Evolutionary conservation across 2,329 filamentous ascomycete species (phyloP).

Genomic region (Aphanoascus verrucosus): DNA sequence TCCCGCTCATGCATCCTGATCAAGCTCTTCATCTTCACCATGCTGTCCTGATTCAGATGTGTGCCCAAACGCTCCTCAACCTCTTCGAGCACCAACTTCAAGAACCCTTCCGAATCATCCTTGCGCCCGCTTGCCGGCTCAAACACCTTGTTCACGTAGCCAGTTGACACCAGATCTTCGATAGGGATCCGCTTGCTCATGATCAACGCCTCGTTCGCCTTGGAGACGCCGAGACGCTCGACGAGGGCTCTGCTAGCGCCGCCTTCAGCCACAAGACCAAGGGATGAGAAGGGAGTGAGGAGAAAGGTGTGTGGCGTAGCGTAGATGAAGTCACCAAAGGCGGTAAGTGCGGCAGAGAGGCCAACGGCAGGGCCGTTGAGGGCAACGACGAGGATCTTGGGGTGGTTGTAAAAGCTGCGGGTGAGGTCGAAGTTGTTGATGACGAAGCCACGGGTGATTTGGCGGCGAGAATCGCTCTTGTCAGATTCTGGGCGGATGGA

Average conservation of each 20-base stretch:
- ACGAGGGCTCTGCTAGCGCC: conserved; percentile 70
- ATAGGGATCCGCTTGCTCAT: conserved; percentile 70
- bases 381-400: conserved; percentile 82
- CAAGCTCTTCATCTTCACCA: conserved; percentile 75
- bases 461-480: conserved; percentile 38
- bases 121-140: conserved; percentile 42
- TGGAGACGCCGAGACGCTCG: conserved; percentile 63
- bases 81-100: conserved; percentile 61
- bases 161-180: conserved; percentile 61
- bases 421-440: conserved; percentile 82
- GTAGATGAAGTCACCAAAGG: conserved; percentile 88
- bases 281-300: conserved; percentile 79
- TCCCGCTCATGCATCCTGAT: conserved; percentile 65
- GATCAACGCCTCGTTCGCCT: conserved; percentile 85
- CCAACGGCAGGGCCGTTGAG: conserved; percentile 89
- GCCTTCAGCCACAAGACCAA: conserved; percentile 85
- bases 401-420: conserved; percentile 81
- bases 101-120: conserved; percentile 59
- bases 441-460: conserved; percentile 62
- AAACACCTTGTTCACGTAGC: conserved; percentile 82
- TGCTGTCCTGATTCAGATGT: conserved; percentile 67
- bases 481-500: conserved; percentile 39
- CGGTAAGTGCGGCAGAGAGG: conserved; percentile 70
- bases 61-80: conserved; percentile 68
- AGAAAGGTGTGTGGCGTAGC: conserved; percentile 69